Conservation (phyloP, 202 grass and related monocot genomes). For the Bolboschoenoplectus hybrid region DNA sequence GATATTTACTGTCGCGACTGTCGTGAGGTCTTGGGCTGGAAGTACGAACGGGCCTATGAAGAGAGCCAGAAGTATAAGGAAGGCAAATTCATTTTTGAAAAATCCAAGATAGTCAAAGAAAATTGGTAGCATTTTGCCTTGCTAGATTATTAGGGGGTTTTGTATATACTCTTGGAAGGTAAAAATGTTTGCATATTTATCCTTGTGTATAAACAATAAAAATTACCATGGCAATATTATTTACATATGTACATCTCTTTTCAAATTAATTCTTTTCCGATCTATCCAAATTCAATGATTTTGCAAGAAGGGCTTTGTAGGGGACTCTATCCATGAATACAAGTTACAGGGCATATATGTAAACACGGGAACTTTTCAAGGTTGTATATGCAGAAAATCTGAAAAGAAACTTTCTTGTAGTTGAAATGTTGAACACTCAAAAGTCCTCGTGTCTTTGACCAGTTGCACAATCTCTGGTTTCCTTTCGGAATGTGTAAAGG, state of each 20-base stretch:
- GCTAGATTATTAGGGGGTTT: conserved; percentile 1
- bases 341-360: conserved; percentile 25
- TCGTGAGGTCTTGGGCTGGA: conserved; percentile 67
- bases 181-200: conserved; percentile 23
- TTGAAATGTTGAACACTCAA: neutral
- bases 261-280: conserved; percentile 34
- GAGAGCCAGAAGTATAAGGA: conserved; percentile 72
- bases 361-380: conserved; percentile 6
- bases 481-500: neutral
- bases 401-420: conserved; percentile 17
- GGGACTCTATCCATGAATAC: conserved; percentile 15
- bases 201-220: conserved; percentile 7
- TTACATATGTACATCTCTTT: conserved; percentile 12
- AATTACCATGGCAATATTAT: neutral
- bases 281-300: conserved; percentile 10
- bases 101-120: conserved; percentile 73
- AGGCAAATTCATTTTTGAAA: conserved; percentile 84
- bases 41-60: conserved; percentile 69
- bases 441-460: neutral
- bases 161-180: conserved; percentile 7
- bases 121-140: conserved; percentile 53
- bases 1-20: conserved; percentile 70
- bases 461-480: conserved; percentile 8
- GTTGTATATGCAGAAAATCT: conserved; percentile 23
- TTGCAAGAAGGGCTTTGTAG: conserved; percentile 12